phyloP scores from a whole-genome alignment of 2,329 filamentous ascomycete species.

The Myrmaecium sp. region DNA sequence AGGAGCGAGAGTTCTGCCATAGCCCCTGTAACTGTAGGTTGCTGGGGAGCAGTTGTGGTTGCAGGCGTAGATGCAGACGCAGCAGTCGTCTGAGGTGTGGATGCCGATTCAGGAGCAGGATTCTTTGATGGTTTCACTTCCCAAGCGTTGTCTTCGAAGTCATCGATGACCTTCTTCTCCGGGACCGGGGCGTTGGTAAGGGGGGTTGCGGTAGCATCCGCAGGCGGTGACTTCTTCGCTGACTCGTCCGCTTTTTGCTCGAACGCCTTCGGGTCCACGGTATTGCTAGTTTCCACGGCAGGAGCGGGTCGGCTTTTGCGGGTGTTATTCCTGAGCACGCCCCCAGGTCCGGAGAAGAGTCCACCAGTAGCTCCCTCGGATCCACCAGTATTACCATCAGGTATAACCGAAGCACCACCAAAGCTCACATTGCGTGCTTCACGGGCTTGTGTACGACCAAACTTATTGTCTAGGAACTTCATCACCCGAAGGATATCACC shows the following conservation, averaged over 20 bases:
- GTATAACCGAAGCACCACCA: constrained; percentile 35
- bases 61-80: constrained; percentile 22
- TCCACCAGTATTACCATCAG: too few relatives aligned
- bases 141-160: constrained; percentile 96
- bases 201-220: constrained; percentile 32
- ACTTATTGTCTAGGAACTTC: constrained; percentile 72
- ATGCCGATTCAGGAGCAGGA: constrained; percentile 25
- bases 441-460: constrained; percentile 40
- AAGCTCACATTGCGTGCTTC: constrained; percentile 39
- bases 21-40: constrained; percentile 41
- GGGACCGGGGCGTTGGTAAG: constrained; percentile 30
- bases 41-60: constrained; percentile 19
- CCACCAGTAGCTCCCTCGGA: constrained; percentile 37
- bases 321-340: constrained; percentile 82
- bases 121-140: constrained; percentile 73
- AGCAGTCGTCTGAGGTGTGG: constrained; percentile 13
- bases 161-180: constrained; percentile 34
- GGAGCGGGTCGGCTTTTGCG: constrained; percentile 80
- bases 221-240: constrained; percentile 24
- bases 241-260: constrained; percentile 37
- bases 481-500: constrained; percentile 94
- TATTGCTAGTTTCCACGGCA: constrained; percentile 68
- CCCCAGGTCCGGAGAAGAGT: constrained; percentile 86
- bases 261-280: constrained; percentile 77
- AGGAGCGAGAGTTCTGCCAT: constrained; percentile 53